Evolutionary conservation across 768 basidiomycete genomes (phyloP), one percentile per base, ranked within the genome.

Genomic region (Lentinula guzmanii): DNA sequence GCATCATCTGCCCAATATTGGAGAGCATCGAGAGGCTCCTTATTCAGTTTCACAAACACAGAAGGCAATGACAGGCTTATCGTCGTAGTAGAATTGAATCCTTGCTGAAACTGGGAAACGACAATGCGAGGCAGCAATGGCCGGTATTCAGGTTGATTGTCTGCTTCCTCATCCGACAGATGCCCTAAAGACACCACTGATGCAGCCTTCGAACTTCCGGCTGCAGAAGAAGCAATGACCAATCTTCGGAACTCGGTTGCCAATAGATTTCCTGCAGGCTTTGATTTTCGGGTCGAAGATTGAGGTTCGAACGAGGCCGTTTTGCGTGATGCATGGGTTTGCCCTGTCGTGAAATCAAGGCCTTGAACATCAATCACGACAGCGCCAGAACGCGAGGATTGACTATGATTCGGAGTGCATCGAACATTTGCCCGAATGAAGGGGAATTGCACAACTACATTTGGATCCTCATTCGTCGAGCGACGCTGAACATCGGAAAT

Each of bases 1-100:
- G 87, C 70, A 68, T 98, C 95, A 69, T 99, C 97, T 6, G 86
- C 87, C 80, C 90, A 92, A 67, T 87, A 89, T 71, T 98, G 94
- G 16, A 98, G 70, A 11, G 84, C 83, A 68, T 98, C 93, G 7
- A 95, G 72, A 1, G 77, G 63, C 5, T 74, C 68, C 70, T 98
- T 96, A 9, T 83, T 78, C 52, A 93, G 66, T 42, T 82, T 74
- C 10, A 81, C 70, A 66, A 83, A 75, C n/a, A 90, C 71, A 4
- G 86, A 86, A 13, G 93, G 92, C 13, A 95, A 70, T 45, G 77
- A 73, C 5, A 79, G 42, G 54, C 66, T 73, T 39, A 79, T 57
- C 1, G 73, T 73, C 41, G 24, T 51, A 9, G 31, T 50, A 37
- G 58, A 48, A 35, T 34, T 37, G 5, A 18, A 24, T 10, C 15